Conservation (phyloP, 2,329 filamentous ascomycete genomes). For the Stachybotrys chartarum region DNA sequence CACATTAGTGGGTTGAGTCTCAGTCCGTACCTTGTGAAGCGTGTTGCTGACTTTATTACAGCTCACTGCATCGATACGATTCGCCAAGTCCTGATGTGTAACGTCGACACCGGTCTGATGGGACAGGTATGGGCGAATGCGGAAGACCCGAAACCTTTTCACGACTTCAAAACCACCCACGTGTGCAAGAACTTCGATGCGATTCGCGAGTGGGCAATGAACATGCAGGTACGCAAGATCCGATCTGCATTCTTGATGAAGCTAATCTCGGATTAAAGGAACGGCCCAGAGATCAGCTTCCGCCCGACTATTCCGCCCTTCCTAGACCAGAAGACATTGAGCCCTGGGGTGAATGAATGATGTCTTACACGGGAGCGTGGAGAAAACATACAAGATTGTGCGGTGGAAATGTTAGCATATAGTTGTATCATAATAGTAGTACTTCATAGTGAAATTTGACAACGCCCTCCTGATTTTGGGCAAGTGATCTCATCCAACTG, state of each 20-base stretch:
- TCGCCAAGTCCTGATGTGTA: conserved; percentile 58
- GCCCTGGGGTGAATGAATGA: background rate
- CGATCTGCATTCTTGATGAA: background rate
- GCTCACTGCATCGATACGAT: conserved; percentile 53
- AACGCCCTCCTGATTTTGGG: too few relatives aligned
- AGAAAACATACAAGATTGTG: too few relatives aligned
- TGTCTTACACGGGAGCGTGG: too few relatives aligned
- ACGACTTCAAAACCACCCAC: conserved; percentile 56
- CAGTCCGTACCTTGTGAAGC: background rate
- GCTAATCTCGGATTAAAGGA: background rate
- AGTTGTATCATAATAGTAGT: too few relatives aligned
- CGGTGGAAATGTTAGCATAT: too few relatives aligned
- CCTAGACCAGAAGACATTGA: background rate
- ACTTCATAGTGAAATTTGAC: too few relatives aligned
- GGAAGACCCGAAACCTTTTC: conserved; percentile 39
- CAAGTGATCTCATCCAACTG: too few relatives aligned
- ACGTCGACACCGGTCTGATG: conserved; percentile 50
- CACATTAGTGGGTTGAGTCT: conserved; percentile 44
- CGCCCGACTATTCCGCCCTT: background rate
- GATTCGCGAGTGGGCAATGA: conserved; percentile 45
- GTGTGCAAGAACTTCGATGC: conserved; percentile 50
- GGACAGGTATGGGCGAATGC: conserved; percentile 53
- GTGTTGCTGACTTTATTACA: background rate
- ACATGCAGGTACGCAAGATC: conserved; percentile 32
- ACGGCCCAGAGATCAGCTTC: background rate